Conservation (phyloP, 2,329 filamentous ascomycete genomes). For the Nectriaceae sp. region DNA sequence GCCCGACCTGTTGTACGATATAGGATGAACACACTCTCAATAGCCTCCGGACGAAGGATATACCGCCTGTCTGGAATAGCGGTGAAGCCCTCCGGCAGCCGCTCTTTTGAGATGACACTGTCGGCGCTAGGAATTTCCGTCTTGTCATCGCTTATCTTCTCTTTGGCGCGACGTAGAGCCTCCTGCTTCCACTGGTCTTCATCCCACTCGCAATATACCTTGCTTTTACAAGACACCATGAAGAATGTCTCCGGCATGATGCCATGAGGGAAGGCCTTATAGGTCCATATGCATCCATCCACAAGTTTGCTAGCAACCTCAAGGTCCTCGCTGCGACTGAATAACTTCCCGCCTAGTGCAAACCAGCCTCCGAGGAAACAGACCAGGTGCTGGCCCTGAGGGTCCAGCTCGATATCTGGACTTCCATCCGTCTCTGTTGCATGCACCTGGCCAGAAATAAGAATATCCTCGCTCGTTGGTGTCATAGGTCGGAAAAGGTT, state of each 20-base stretch:
- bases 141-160: conserved; percentile 23
- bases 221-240: conserved; percentile 41
- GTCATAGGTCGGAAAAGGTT: conserved; percentile 66
- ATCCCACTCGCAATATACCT: conserved; percentile 39
- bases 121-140: conserved; percentile 15
- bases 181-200: conserved; percentile 38
- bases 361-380: conserved; percentile 56
- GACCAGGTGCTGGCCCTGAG: conserved; percentile 44
- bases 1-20: conserved; percentile 52
- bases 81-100: conserved; percentile 61
- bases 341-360: conserved; percentile 49
- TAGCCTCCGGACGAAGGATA: conserved; percentile 54
- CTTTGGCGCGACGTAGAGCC: conserved; percentile 22
- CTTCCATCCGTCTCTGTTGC: conserved; percentile 21
- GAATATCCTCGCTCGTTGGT: conserved; percentile 52
- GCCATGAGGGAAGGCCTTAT: conserved; percentile 47
- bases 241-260: conserved; percentile 55
- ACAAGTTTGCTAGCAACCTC: conserved; percentile 46
- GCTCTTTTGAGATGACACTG: conserved; percentile 28
- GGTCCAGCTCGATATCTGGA: conserved; percentile 31
- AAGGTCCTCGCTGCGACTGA: conserved; percentile 43
- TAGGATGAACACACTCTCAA: conserved; percentile 55
- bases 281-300: conserved; percentile 55
- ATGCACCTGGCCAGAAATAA: conserved; percentile 50
- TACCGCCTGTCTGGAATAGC: conserved; percentile 54